A percentile compares a stretch with the other conserved stretches of the same genome.
These are phyloP conservation scores for Naematelia encephala DNA, from an alignment of 768 basidiomycete species.

Conservation along the genomic window DNA sequence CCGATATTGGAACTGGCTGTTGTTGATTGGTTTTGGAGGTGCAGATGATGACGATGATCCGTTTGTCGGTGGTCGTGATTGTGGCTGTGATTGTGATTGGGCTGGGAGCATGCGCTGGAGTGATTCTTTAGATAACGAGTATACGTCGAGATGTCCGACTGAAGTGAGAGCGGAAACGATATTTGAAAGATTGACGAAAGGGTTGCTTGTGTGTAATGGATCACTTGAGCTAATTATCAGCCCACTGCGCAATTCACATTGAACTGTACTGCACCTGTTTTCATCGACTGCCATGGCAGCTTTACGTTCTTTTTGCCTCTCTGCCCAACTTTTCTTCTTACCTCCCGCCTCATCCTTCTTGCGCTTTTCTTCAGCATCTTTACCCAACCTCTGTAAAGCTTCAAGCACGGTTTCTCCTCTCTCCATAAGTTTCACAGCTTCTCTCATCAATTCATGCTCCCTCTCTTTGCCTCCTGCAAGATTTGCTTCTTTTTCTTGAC, in stretches of 20 bases:
- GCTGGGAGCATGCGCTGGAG: conserved; percentile 50
- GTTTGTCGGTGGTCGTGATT: conserved; percentile 11
- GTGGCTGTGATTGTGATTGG: no score
- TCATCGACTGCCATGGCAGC: conserved; percentile 29
- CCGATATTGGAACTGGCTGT: conserved; percentile 48
- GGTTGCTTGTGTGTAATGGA: conserved; percentile 32
- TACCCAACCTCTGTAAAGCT: conserved; percentile 79
- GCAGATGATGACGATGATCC: conserved; percentile 8
- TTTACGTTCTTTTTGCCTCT: conserved; percentile 52
- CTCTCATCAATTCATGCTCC: conserved; percentile 44
- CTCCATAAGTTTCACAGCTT: conserved; percentile 69
- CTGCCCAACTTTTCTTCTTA: conserved; percentile 49
- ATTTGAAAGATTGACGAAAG: conserved; percentile 49
- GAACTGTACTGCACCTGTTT: conserved; percentile 15
- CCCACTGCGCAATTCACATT: background rate
- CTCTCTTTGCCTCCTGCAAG: conserved; percentile 22
- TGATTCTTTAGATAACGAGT: conserved; percentile 49
- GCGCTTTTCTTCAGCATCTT: conserved; percentile 41
- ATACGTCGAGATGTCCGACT: conserved; percentile 50
- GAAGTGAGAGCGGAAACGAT: conserved; percentile 36
- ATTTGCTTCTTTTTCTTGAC: conserved; percentile 72
- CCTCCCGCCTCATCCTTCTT: conserved; percentile 31
- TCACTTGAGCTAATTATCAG: conserved; percentile 9
- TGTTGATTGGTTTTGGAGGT: conserved; percentile 22
- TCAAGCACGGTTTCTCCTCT: conserved; percentile 88